Evolutionary conservation across 23 red algal species (phyloP), one percentile per base, ranked within the genome.

Genomic region (Cyanidium caldarium): DNA sequence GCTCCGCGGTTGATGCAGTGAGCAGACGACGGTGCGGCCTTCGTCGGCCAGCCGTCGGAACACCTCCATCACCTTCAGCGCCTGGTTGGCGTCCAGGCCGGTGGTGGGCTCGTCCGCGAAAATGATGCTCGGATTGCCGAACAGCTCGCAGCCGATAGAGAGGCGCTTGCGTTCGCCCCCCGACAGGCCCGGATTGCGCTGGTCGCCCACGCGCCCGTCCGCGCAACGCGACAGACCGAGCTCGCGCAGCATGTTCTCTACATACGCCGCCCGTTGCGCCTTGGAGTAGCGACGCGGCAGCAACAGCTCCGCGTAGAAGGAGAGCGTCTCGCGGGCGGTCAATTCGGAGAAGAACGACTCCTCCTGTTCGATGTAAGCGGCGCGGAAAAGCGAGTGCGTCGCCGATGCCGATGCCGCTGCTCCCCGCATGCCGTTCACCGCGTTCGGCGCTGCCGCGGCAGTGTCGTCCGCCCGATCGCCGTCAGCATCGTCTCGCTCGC

Each of bases 11-110:
- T 98, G 92, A 76, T 98, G 92, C 38, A 98, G 68, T 0, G 84
- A 82, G 44, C 65, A 79, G 13, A 98, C 71, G n/a, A 98, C 92
- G 0, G 92, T 98, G 41, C 83, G 78, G 17, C 84, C 84, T 51
- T 80, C 73, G 42, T 80, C 40, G 20, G 92, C 92, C 3, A 98
- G 65, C 3, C 73, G 40, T 12, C 92, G 73, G 19, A 98, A 45
- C 42, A 65, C 80, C 33, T 69, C 66, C 75, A 98, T 85, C 1
- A 98, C 92, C 38, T 80, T 80, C 15, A 65, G 77, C 44, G 91
- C 91, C 45, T 98, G 85, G 65, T 84, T 87, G 16, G 92, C 78
- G 76, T 98, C 92, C 37, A 98, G 66, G 7, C 92, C 92, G 15
- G 75, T 84, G 0, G 84, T 88, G 31, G 84, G 84, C 44, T 98